Base-by-base conservation (phyloP, 768 basidiomycete species). In the Lactarius pseudohatsudake region DNA sequence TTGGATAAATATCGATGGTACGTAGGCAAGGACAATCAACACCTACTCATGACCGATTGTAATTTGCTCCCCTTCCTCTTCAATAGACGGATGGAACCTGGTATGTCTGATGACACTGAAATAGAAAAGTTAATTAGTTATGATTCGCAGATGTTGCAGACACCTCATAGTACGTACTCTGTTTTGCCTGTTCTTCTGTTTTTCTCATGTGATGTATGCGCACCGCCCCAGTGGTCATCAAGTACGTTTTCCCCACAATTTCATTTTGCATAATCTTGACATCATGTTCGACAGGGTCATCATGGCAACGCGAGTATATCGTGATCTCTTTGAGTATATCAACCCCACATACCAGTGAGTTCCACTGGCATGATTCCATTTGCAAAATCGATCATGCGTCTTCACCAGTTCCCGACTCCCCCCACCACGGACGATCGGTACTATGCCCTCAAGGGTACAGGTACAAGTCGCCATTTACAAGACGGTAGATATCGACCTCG, bases 321-420 rank as follows among this genome's bases (percentile, higher is more conserved):
- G 62, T 54, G 62, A 63, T 13, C 53, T 63, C n/a, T 63, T 57
- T 22, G 41, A 63, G 38, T 63, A 63, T 53, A 63, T 63, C 38
- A 57, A 57, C 34, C 54, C 62, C 10, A 36, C 62, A 8, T 55
- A 26, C 28, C 22, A 53, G 62, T 63, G 38, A 26, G 62, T 57
- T 13, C 4, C 8, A 36, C 40, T 9, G 28, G 20, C 28, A 2
- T n/a, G 3, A 10, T n/a, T 36, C 10, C 32, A 6, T 26, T 43
- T 22, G 3, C 54, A 11, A 4, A 57, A 20, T 54, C 16, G 36
- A 30, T 26, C 16, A 4, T 6, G 26, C 36, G 20, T 38, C 36
- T 32, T 41, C 22, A 43, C 32, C 30, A 32, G 26, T n/a, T 4
- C 61, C 7, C 22, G n/a, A 13, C 22, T 62, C 1, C 32, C 40